A percentile compares a stretch with the other conserved stretches of the same genome.
Evolutionary conservation across 2,329 filamentous ascomycete genomes (phyloP).

Genomic region (Xylaria hypoxylon): DNA sequence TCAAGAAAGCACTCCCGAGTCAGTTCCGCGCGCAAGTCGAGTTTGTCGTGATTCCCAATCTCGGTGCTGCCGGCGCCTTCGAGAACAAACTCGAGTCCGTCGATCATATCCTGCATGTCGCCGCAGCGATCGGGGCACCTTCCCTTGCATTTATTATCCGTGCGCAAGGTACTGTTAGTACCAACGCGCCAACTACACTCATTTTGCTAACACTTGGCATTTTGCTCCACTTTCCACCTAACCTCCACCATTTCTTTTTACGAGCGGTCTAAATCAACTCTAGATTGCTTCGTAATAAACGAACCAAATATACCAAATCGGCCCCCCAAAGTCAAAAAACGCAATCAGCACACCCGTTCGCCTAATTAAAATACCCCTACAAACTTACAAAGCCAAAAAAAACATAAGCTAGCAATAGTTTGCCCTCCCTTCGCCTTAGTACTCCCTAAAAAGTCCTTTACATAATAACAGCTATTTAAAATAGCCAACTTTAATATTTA

Average conservation of each 20-base stretch:
- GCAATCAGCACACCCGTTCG: not conserved
- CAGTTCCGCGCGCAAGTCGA: too few species aligned
- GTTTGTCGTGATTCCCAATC: too few species aligned
- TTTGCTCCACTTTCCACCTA: not conserved
- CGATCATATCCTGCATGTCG: too few species aligned
- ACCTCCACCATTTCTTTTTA: not conserved
- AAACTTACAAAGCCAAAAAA: not conserved
- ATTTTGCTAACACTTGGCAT: constrained; percentile 6
- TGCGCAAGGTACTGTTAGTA: too few species aligned
- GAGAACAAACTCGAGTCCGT: too few species aligned
- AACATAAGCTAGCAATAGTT: not conserved
- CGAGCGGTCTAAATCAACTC: not conserved
- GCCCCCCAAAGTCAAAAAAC: not conserved
- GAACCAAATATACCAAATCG: not conserved
- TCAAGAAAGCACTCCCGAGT: too few species aligned
- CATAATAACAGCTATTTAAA: not conserved
- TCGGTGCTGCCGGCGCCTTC: too few species aligned
- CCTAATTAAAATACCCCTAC: not conserved
- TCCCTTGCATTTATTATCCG: too few species aligned
- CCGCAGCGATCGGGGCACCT: too few species aligned
- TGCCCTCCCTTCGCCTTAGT: not conserved
- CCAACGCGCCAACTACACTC: not conserved
- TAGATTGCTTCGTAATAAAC: not conserved
- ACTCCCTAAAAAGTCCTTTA: not conserved
- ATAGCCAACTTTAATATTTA: not conserved